These are phyloP conservation scores for Raphanus sativus DNA, from an alignment of 345 rosid species.

Conservation along the genomic window DNA sequence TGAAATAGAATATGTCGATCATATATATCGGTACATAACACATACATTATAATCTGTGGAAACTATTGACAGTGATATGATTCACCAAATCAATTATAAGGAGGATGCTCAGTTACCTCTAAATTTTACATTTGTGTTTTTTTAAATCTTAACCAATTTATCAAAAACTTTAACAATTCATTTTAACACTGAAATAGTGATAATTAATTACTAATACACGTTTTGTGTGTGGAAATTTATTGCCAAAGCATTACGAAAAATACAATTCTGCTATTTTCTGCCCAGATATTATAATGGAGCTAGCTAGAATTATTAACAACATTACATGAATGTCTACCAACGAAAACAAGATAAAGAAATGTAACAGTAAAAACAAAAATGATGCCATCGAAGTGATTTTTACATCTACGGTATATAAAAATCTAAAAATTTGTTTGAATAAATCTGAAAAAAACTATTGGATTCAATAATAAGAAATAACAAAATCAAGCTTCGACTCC, in stretches of 20 bases:
- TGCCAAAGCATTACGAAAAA: neutral
- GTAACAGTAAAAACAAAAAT: neutral
- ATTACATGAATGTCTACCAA: neutral
- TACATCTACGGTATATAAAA: neutral
- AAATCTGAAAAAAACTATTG: neutral
- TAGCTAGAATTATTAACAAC: neutral
- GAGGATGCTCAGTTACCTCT: no score
- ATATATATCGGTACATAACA: no score
- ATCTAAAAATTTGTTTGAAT: neutral
- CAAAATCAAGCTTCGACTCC: neutral
- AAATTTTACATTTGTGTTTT: no score
- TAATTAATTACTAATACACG: neutral
- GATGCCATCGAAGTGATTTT: neutral
- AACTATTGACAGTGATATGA: no score
- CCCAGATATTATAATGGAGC: neutral
- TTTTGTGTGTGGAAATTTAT: neutral
- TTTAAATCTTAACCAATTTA: no score
- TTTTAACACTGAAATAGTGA: neutral
- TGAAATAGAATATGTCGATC: no score
- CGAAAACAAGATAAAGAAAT: neutral
- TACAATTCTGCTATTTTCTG: neutral
- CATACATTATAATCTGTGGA: no score
- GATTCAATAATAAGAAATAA: constrained; percentile 2
- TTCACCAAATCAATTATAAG: no score
- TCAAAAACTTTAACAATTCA: neutral